These are phyloP conservation scores for Microbotryum scabiosae DNA, from an alignment of 1,284 basidiomycete genomes.

Conservation along the genomic window DNA sequence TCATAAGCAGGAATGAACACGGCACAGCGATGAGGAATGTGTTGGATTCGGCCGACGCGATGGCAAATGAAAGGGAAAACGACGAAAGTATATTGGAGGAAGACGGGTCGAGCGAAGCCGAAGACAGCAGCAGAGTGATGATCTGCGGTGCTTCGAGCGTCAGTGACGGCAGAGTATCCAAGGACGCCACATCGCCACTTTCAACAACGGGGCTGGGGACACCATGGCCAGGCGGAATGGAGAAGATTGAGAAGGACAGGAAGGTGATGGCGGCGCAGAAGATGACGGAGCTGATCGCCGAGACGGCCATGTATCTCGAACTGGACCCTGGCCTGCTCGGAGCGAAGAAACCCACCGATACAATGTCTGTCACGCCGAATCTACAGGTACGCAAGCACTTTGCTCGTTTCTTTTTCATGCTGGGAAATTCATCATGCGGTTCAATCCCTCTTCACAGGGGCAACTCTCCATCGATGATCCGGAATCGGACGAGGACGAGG, in stretches of 20 bases:
- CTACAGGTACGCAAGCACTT: background rate
- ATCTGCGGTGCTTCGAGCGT: constrained; percentile 45
- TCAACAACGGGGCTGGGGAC: too few relatives aligned
- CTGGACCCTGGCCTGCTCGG: constrained; percentile 27
- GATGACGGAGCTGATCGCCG: constrained; percentile 20
- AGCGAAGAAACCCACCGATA: too few relatives aligned
- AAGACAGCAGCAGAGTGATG: constrained; percentile 48
- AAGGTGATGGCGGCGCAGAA: constrained; percentile 21
- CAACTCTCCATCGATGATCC: constrained; percentile 3
- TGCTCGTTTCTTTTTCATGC: constrained; percentile 4
- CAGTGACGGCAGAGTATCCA: background rate
- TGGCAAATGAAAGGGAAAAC: constrained; percentile 41
- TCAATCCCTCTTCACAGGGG: background rate
- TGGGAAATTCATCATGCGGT: background rate
- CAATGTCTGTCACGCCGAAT: constrained; percentile 16
- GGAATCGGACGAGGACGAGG: constrained; percentile 13
- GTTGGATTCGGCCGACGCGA: constrained; percentile 53
- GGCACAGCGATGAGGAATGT: constrained; percentile 65
- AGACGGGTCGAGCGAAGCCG: constrained; percentile 53
- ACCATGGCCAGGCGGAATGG: constrained; percentile 50
- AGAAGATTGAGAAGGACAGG: constrained; percentile 1
- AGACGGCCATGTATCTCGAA: constrained; percentile 27
- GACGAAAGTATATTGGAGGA: constrained; percentile 46
- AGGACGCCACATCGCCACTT: too few relatives aligned
- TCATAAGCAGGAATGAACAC: constrained; percentile 39